These are phyloP conservation scores for Lobosporangium transversale DNA, from an alignment of 192 early-diverging fungal species.

Conservation along the genomic window DNA sequence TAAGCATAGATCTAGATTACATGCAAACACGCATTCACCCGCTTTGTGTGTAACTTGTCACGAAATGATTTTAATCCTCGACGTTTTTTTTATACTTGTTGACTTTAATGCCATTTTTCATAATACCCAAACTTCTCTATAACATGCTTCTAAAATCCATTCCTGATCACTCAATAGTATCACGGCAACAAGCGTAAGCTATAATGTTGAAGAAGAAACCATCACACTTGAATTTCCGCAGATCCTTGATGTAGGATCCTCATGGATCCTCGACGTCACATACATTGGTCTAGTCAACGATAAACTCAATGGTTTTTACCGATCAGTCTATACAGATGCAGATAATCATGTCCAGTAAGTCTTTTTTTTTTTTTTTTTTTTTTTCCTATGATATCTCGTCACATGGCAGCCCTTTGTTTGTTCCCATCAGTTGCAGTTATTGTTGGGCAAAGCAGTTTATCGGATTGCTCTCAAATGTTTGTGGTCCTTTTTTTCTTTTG, in stretches of 20 bases:
- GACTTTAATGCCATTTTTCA: no score
- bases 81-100: no score
- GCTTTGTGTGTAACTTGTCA: no score
- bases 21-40: no score
- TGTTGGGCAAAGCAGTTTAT: not conserved
- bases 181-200: slow-evolving; percentile 51
- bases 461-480: slow-evolving; percentile 11
- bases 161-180: slow-evolving; percentile 8
- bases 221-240: slow-evolving; percentile 62
- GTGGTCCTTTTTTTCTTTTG: no score
- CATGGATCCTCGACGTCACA: slow-evolving; percentile 60
- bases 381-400: not conserved
- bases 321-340: slow-evolving; percentile 73
- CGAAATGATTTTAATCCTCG: no score
- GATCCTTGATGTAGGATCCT: slow-evolving; percentile 54
- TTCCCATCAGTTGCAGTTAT: not conserved
- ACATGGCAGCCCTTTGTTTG: not conserved
- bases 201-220: slow-evolving; percentile 50
- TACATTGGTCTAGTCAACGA: slow-evolving; percentile 72
- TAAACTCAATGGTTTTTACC: slow-evolving; percentile 89
- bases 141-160: no score
- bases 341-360: slow-evolving; percentile 64
- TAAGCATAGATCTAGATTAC: no score
- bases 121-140: no score
- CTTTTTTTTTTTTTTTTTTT: not conserved